A percentile compares a stretch with the other conserved stretches of the same genome.
Evolutionary conservation across 2,329 filamentous ascomycete species (phyloP).

Genomic region (Nothopassalora personata): DNA sequence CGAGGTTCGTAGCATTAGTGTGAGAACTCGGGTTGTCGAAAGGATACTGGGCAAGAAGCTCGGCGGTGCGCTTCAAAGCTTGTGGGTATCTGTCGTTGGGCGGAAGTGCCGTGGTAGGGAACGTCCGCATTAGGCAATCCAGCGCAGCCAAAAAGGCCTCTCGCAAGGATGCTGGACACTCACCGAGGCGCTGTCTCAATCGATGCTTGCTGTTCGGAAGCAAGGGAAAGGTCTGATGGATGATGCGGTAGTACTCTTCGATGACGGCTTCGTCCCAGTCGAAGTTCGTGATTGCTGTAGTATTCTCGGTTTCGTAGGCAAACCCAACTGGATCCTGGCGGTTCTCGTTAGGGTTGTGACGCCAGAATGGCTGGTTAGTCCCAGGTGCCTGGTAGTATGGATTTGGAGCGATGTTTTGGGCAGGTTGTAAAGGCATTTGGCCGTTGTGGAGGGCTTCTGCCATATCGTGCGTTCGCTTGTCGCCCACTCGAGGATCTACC

Average conservation of each 20-base stretch:
- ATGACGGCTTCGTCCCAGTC: slow-evolving; percentile 45
- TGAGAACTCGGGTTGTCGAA: slow-evolving; percentile 41
- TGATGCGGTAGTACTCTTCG: slow-evolving; percentile 54
- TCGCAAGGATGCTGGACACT: slow-evolving; percentile 53
- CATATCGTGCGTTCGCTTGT: slow-evolving; percentile 29
- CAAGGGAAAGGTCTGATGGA: slow-evolving; percentile 64
- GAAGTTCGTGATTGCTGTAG: slow-evolving; percentile 26
- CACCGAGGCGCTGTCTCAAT: slow-evolving; percentile 53
- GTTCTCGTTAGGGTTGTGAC: slow-evolving; percentile 16
- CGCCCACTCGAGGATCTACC: slow-evolving; percentile 27
- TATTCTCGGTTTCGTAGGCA: slow-evolving; percentile 25
- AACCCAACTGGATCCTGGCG: slow-evolving; percentile 27
- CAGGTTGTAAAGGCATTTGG: slow-evolving; percentile 7
- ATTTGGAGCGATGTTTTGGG: slow-evolving; percentile 9
- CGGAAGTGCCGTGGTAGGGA: slow-evolving; percentile 37
- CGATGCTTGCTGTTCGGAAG: slow-evolving; percentile 54
- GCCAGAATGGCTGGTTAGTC: slow-evolving; percentile 24
- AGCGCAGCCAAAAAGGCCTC: slow-evolving; percentile 62
- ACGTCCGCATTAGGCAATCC: slow-evolving; percentile 54
- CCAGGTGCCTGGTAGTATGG: slow-evolving; percentile 8
- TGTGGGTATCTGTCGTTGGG: slow-evolving; percentile 33
- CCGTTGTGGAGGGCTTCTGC: slow-evolving; percentile 24
- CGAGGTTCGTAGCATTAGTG: slow-evolving; percentile 40
- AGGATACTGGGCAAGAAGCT: slow-evolving; percentile 41
- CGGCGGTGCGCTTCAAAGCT: slow-evolving; percentile 39